These are phyloP conservation scores for Cyberlindnera saturnus DNA, from an alignment of 805 yeast species.

Conservation along the genomic window DNA sequence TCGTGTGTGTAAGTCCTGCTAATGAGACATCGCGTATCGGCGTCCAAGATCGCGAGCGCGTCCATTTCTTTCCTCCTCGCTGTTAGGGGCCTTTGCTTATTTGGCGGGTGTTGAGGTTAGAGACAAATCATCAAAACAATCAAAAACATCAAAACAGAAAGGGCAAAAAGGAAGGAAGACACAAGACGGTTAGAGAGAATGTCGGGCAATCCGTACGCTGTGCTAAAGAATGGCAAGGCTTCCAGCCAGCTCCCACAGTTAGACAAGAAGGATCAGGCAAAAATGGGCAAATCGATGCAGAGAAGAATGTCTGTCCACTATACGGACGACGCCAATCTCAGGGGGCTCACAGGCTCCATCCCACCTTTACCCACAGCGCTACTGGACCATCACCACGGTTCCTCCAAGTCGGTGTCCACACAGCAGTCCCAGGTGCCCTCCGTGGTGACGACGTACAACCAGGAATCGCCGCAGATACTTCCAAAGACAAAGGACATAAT, in stretches of 20 bases:
- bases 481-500: constrained; percentile 7
- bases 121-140: not conserved
- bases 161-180: too few relatives aligned
- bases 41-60: constrained; percentile 62
- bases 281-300: constrained; percentile 36
- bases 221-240: constrained; percentile 5
- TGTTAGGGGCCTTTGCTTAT: not conserved
- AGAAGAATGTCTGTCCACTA: constrained; percentile 38
- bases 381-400: constrained; percentile 6
- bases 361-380: constrained; percentile 27
- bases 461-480: too few relatives aligned
- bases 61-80: not conserved
- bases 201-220: constrained; percentile 14
- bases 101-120: not conserved
- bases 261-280: constrained; percentile 29
- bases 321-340: constrained; percentile 12
- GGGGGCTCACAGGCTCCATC: constrained; percentile 10
- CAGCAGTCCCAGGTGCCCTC: too few relatives aligned
- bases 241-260: constrained; percentile 26
- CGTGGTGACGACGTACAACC: too few relatives aligned
- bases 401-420: not conserved
- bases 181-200: not conserved
- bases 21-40: constrained; percentile 60
- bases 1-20: constrained; percentile 70
- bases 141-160: not conserved